phyloP scores from a whole-genome alignment of 2,329 filamentous ascomycete species.

The Tolypocladium guangdongense region DNA sequence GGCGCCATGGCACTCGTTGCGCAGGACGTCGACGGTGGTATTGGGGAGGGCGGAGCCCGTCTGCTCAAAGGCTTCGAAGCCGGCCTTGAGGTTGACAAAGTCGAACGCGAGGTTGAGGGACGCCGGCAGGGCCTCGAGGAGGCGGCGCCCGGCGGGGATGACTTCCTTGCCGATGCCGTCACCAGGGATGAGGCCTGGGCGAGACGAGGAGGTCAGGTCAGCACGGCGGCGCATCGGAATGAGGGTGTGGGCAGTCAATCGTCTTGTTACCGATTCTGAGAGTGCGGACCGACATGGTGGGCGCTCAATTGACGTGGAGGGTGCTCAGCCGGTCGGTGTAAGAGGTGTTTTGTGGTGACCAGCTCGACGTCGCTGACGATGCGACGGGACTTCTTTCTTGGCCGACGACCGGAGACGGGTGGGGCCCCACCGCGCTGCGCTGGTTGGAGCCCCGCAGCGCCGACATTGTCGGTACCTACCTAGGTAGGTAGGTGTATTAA shows the following conservation, averaged over 20 bases:
- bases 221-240: neutral
- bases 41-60: slow-evolving; percentile 84
- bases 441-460: neutral
- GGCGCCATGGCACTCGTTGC: slow-evolving; percentile 86
- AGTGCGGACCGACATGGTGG: slow-evolving; percentile 29
- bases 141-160: slow-evolving; percentile 82
- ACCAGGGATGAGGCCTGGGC: slow-evolving; percentile 84
- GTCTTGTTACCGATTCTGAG: slow-evolving; percentile 26
- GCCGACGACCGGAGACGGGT: neutral
- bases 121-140: slow-evolving; percentile 87
- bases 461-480: too few species aligned
- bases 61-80: slow-evolving; percentile 86
- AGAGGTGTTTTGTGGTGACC: neutral
- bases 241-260: neutral
- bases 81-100: slow-evolving; percentile 86
- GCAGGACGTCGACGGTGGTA: slow-evolving; percentile 78
- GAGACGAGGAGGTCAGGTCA: neutral
- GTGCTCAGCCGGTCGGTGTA: neutral
- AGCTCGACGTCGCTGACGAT: neutral
- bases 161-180: slow-evolving; percentile 98
- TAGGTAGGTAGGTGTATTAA: too few species aligned
- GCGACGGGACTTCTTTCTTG: neutral
- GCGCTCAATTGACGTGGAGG: neutral
- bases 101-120: slow-evolving; percentile 89
- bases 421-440: neutral